Percentiles rank a stretch among this genome's conserved stretches.
Conservation (phyloP, 140 eudicot genomes). For the Flaveria floridana region DNA sequence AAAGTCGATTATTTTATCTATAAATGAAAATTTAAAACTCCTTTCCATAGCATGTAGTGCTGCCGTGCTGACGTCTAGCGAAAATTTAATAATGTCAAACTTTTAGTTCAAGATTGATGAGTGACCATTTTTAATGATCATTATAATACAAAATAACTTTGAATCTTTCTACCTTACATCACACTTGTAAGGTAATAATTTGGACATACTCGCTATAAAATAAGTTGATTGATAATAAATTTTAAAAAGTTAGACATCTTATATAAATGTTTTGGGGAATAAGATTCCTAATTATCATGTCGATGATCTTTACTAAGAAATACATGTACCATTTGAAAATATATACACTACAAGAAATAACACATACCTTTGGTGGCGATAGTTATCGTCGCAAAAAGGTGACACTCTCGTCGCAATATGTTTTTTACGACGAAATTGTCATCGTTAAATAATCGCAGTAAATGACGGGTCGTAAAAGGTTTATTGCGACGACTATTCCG, state of each 20-base stretch:
- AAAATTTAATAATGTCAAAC: constrained; percentile 6
- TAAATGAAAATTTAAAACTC: background rate
- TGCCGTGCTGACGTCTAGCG: background rate
- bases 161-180: background rate
- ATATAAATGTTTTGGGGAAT: background rate
- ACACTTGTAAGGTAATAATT: background rate
- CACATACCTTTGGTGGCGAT: too few relatives aligned
- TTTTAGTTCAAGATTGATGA: background rate
- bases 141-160: constrained; percentile 5
- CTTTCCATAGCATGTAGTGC: background rate
- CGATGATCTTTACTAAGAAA: too few relatives aligned
- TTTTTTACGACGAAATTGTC: too few relatives aligned
- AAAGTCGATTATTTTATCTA: background rate
- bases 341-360: too few relatives aligned
- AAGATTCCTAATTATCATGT: too few relatives aligned
- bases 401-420: too few relatives aligned
- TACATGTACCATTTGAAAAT: too few relatives aligned
- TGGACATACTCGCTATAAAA: background rate
- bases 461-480: too few relatives aligned
- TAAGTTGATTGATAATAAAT: background rate
- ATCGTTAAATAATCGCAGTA: too few relatives aligned
- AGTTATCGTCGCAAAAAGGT: too few relatives aligned
- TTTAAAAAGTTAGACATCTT: background rate
- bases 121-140: background rate
- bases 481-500: too few relatives aligned